These are phyloP conservation scores for Micromonas pusilla DNA, from an alignment of 139 green algal genomes.

Conservation along the genomic window DNA sequence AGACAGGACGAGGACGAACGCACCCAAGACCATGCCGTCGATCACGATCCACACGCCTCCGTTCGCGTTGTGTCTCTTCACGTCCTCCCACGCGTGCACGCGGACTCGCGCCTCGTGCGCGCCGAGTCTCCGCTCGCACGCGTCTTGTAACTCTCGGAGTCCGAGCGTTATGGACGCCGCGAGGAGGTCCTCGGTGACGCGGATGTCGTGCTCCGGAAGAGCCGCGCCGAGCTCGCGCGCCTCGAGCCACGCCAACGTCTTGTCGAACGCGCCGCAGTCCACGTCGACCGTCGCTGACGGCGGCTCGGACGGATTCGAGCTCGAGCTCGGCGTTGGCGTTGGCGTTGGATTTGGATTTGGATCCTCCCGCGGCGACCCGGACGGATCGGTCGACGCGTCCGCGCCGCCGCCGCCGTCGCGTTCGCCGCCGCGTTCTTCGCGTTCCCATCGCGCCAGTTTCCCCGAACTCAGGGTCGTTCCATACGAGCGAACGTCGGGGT, in stretches of 20 bases:
- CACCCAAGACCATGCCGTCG: conserved; percentile 63
- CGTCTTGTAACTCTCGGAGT: conserved; percentile 21
- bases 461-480: too few relatives aligned
- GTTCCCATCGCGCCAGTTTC: too few relatives aligned
- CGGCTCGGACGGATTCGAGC: too few relatives aligned
- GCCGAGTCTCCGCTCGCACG: conserved; percentile 28
- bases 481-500: too few relatives aligned
- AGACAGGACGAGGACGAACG: too few relatives aligned
- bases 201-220: conserved; percentile 44
- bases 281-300: too few relatives aligned
- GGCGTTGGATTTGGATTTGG: too few relatives aligned
- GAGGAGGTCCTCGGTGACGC: conserved; percentile 39
- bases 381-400: too few relatives aligned
- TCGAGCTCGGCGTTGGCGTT: too few relatives aligned
- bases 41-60: conserved; percentile 49
- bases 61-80: conserved; percentile 42
- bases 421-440: too few relatives aligned
- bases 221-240: conserved; percentile 31
- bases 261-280: conserved; percentile 60
- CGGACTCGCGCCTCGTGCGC: conserved; percentile 34
- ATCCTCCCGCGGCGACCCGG: too few relatives aligned
- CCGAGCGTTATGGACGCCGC: conserved; percentile 43
- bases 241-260: conserved; percentile 62
- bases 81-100: conserved; percentile 43
- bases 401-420: too few relatives aligned